Conservation (phyloP, 257 asterid genomes). For the Plantago major region DNA sequence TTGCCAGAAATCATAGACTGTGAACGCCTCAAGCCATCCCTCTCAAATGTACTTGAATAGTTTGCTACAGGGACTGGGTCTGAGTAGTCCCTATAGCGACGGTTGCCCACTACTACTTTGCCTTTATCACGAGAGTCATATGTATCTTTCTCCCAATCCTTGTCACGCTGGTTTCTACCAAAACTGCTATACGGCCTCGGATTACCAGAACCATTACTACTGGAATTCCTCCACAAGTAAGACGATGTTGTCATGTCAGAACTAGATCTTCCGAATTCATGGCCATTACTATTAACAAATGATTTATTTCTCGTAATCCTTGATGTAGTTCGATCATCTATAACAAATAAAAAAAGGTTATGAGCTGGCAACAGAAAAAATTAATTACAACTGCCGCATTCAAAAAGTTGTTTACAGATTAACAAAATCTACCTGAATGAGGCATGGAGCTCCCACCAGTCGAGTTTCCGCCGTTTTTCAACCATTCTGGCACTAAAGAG, state of each 20-base stretch:
- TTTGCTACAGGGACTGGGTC: constrained; percentile 36
- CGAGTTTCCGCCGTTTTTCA: constrained; percentile 58
- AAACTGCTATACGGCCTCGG: constrained; percentile 55
- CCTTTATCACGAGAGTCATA: constrained; percentile 45
- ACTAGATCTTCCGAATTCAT: constrained; percentile 50
- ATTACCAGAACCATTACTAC: constrained; percentile 52
- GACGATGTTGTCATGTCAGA: constrained; percentile 53
- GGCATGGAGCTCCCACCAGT: constrained; percentile 38
- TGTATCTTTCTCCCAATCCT: constrained; percentile 52
- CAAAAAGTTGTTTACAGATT: neutral
- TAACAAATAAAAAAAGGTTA: constrained; percentile 8
- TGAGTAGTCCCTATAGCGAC: constrained; percentile 36
- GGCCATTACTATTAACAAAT: constrained; percentile 40
- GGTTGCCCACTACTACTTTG: constrained; percentile 36
- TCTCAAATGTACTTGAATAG: constrained; percentile 39
- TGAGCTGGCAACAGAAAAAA: constrained; percentile 15
- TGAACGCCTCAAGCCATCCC: constrained; percentile 67
- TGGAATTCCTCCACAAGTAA: constrained; percentile 57
- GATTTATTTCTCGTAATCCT: constrained; percentile 58
- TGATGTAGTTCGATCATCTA: constrained; percentile 61
- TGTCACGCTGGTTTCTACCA: constrained; percentile 52
- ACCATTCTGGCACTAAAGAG: constrained; percentile 81
- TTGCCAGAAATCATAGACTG: constrained; percentile 62
- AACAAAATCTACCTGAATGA: constrained; percentile 43
- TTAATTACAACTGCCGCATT: neutral